phyloP scores from a whole-genome alignment of 1,284 basidiomycete species.

The Lentinula novae-zelandiae region DNA sequence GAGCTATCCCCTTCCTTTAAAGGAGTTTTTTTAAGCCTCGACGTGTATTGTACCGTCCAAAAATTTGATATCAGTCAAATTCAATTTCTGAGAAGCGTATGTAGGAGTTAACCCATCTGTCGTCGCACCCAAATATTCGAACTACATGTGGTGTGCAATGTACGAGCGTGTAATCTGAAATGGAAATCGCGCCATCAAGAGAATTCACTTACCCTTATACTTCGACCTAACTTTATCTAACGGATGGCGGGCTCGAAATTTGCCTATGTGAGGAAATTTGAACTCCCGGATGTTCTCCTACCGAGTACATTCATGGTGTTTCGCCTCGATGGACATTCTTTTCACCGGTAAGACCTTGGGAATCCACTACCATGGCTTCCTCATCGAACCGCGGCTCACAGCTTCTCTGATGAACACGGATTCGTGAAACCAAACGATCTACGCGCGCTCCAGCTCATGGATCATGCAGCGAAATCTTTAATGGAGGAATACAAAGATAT shows the following conservation, averaged over 20 bases:
- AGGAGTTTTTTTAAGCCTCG: neutral
- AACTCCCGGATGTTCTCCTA: constrained; percentile 84
- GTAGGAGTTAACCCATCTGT: too few species aligned
- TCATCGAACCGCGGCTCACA: constrained; percentile 27
- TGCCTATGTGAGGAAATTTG: constrained; percentile 88
- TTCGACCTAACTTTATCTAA: neutral
- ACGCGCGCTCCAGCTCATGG: constrained; percentile 88
- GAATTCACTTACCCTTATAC: neutral
- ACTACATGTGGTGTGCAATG: too few species aligned
- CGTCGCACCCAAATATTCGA: too few species aligned
- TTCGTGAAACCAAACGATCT: constrained; percentile 94
- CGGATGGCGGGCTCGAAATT: constrained; percentile 90
- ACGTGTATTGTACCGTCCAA: too few species aligned
- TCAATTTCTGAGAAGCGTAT: too few species aligned
- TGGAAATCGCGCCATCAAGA: too few species aligned
- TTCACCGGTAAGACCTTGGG: constrained; percentile 70
- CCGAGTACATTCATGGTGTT: constrained; percentile 86
- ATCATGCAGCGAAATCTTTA: constrained; percentile 79
- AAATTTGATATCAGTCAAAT: too few species aligned
- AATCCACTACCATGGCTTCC: neutral
- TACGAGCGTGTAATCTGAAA: too few species aligned
- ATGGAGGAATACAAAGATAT: constrained; percentile 85
- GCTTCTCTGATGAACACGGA: constrained; percentile 80
- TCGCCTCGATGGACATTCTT: constrained; percentile 91
- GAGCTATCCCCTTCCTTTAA: neutral